Conservation (phyloP, 225 moss, liverwort and hornwort species). For the Sphagnum tenellum region DNA sequence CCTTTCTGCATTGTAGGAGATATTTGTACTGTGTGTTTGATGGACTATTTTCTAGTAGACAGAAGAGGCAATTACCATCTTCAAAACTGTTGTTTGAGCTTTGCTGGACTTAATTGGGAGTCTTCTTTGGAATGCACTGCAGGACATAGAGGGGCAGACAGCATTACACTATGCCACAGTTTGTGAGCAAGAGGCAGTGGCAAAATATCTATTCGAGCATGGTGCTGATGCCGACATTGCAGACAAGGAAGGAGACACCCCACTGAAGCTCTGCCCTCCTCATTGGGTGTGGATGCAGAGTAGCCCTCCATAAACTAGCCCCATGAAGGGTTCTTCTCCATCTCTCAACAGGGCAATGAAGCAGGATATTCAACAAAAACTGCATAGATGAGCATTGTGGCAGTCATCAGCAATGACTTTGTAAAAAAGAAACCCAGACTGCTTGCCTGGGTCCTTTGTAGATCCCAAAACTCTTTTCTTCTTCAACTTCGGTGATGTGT, state of each 20-base stretch:
- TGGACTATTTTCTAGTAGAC: neutral
- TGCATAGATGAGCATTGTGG: too few relatives aligned
- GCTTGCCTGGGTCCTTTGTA: too few relatives aligned
- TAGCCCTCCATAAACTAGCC: constrained; percentile 13
- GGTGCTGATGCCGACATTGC: constrained; percentile 67
- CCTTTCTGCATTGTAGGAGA: neutral
- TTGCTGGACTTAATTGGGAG: neutral
- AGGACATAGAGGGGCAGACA: constrained; percentile 97
- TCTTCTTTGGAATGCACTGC: constrained; percentile 11
- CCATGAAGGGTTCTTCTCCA: too few relatives aligned
- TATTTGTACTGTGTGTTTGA: neutral
- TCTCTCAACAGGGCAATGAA: too few relatives aligned
- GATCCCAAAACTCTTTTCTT: too few relatives aligned
- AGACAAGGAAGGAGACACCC: constrained; percentile 80
- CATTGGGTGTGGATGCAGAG: constrained; percentile 80
- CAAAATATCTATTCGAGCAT: constrained; percentile 63
- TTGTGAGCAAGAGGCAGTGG: constrained; percentile 81
- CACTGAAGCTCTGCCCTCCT: constrained; percentile 65
- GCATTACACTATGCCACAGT: constrained; percentile 86
- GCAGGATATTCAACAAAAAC: too few relatives aligned
- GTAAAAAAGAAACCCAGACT: too few relatives aligned
- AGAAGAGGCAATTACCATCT: neutral
- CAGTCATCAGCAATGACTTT: too few relatives aligned
- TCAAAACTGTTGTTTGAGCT: neutral
- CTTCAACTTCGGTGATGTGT: too few relatives aligned